These are phyloP conservation scores for Phytophthora fragariae DNA, from an alignment of 352 stramenopile genomes.

Conservation along the genomic window DNA sequence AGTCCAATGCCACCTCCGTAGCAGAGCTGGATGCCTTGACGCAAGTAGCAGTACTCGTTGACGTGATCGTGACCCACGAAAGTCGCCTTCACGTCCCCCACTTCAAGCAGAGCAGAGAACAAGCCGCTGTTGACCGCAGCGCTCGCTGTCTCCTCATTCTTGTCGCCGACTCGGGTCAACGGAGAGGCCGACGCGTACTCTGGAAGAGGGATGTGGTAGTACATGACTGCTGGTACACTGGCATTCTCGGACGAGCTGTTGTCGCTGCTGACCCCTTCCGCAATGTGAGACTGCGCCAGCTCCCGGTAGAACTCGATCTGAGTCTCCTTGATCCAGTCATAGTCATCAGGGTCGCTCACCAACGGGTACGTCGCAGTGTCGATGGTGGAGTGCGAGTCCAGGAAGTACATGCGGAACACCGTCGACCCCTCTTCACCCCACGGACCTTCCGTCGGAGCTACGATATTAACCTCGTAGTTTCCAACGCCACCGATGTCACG, in stretches of 20 bases:
- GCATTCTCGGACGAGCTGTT: slow-evolving; percentile 19
- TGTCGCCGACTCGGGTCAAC: slow-evolving; percentile 31
- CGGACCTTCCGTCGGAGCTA: slow-evolving; percentile 44
- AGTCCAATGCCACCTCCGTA: slow-evolving; percentile 64
- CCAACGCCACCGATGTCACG: slow-evolving; percentile 57
- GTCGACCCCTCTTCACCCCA: slow-evolving; percentile 44
- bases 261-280: slow-evolving; percentile 6
- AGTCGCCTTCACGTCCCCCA: slow-evolving; percentile 63
- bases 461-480: slow-evolving; percentile 69
- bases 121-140: slow-evolving; percentile 43
- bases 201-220: slow-evolving; percentile 69
- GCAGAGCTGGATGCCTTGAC: slow-evolving; percentile 58
- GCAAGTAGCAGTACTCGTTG: slow-evolving; percentile 67
- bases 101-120: slow-evolving; percentile 52
- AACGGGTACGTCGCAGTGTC: slow-evolving; percentile 40
- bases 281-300: slow-evolving; percentile 35
- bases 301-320: slow-evolving; percentile 56
- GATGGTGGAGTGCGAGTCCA: slow-evolving; percentile 58
- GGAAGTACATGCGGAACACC: slow-evolving; percentile 79
- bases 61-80: slow-evolving; percentile 72
- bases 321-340: slow-evolving; percentile 60
- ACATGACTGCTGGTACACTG: slow-evolving; percentile 56
- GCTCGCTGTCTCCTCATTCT: slow-evolving; percentile 40
- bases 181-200: slow-evolving; percentile 51
- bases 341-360: slow-evolving; percentile 33